Percentiles rank a stretch among this genome's conserved stretches.
Conservation (phyloP, 225 moss, liverwort and hornwort genomes). For the Polytrichum commune region DNA sequence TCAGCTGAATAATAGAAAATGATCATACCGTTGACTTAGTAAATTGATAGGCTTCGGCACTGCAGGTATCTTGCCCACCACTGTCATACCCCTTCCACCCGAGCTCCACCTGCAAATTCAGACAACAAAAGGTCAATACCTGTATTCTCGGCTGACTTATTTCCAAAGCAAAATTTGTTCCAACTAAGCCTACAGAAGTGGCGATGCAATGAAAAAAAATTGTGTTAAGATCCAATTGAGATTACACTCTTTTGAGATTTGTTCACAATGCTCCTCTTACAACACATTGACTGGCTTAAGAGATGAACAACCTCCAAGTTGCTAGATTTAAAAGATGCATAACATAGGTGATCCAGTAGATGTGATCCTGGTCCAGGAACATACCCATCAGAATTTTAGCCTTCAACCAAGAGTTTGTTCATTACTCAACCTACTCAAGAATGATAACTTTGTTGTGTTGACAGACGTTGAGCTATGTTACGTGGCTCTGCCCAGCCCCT, state of each 20-base stretch:
- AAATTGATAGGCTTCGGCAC: constrained; percentile 96
- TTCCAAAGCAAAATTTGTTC: too few species aligned
- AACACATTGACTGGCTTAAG: too few species aligned
- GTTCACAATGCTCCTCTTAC: too few species aligned
- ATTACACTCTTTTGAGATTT: too few species aligned
- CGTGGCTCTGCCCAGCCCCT: constrained; percentile 59
- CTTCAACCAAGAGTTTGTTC: constrained; percentile 93
- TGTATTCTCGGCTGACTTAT: too few species aligned
- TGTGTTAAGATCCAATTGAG: too few species aligned
- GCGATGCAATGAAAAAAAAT: too few species aligned
- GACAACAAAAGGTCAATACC: constrained; percentile 1
- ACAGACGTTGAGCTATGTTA: constrained; percentile 78
- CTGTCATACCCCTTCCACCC: constrained; percentile 93
- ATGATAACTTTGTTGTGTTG: constrained; percentile 68
- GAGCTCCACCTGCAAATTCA: constrained; percentile 65
- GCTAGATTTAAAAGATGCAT: too few species aligned
- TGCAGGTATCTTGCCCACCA: constrained; percentile 93
- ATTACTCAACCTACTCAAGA: constrained; percentile 77
- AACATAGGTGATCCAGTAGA: too few species aligned
- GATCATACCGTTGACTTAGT: constrained; percentile 85
- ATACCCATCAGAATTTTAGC: constrained; percentile 83
- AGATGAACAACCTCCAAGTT: too few species aligned
- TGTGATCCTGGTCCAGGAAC: constrained; percentile 3
- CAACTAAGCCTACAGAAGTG: too few species aligned
- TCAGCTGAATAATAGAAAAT: neutral